Percentiles rank a stretch among this genome's conserved stretches.
Conservation (phyloP, 2,329 filamentous ascomycete species). For the Metarhizium sp. region DNA sequence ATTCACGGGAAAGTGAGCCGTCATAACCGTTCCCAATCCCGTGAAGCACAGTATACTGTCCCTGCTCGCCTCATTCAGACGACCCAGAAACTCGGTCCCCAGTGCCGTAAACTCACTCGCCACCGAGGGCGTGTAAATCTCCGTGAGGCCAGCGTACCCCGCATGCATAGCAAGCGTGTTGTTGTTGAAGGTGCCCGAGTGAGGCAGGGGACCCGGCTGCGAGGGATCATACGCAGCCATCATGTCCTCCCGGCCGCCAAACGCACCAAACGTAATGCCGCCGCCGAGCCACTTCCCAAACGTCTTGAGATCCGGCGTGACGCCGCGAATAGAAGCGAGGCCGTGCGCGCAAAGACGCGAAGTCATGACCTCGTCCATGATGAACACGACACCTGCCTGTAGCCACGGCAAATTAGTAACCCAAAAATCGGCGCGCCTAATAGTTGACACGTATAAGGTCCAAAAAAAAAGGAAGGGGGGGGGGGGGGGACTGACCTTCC, state of each 20-base stretch:
- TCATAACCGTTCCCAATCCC: constrained; percentile 26
- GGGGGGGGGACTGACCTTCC: constrained; percentile 13
- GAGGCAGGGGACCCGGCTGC: constrained; percentile 29
- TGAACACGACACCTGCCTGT: constrained; percentile 45
- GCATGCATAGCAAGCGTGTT: constrained; percentile 44
- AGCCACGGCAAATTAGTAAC: not conserved
- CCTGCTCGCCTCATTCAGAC: constrained; percentile 19
- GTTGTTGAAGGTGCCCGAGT: constrained; percentile 62
- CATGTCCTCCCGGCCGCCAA: constrained; percentile 50
- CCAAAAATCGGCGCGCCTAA: not conserved
- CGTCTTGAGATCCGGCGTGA: constrained; percentile 52
- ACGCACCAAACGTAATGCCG: constrained; percentile 56
- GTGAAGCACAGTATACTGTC: constrained; percentile 29
- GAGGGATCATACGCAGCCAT: constrained; percentile 50
- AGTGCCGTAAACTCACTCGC: constrained; percentile 20
- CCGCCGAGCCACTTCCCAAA: constrained; percentile 60
- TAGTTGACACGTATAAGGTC: no score
- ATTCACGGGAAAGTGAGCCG: constrained; percentile 25
- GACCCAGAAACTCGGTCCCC: constrained; percentile 20
- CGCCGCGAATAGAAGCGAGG: constrained; percentile 21
- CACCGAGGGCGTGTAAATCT: constrained; percentile 24
- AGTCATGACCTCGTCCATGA: constrained; percentile 66
- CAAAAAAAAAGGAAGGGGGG: no score
- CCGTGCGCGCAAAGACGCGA: constrained; percentile 45
- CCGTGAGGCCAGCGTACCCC: constrained; percentile 31